phyloP scores from a whole-genome alignment of 805 yeast species.

The Cyberlindnera saturnus region DNA sequence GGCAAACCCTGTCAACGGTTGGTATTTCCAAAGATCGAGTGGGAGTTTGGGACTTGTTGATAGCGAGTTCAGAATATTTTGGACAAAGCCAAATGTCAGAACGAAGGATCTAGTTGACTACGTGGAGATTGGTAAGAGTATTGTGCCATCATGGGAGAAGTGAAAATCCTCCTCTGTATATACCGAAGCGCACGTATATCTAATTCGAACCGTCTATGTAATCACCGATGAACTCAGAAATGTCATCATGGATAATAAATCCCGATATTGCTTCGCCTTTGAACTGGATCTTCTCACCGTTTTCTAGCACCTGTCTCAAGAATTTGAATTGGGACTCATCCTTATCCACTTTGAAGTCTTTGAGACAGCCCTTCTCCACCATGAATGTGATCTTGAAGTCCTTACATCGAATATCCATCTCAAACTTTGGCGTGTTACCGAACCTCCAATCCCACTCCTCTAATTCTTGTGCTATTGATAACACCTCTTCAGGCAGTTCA shows the following conservation, averaged over 20 bases:
- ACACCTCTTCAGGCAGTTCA: slow-evolving; percentile 32
- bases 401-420: slow-evolving; percentile 37
- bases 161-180: neutral
- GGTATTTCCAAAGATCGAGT: slow-evolving; percentile 90
- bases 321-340: slow-evolving; percentile 30
- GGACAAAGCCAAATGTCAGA: slow-evolving; percentile 31
- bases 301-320: slow-evolving; percentile 24
- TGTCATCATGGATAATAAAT: slow-evolving; percentile 34
- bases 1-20: slow-evolving; percentile 87
- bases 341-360: slow-evolving; percentile 19
- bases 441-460: slow-evolving; percentile 67
- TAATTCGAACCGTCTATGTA: slow-evolving; percentile 38
- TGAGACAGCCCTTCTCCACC: slow-evolving; percentile 46
- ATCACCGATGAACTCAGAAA: slow-evolving; percentile 41
- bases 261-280: slow-evolving; percentile 41
- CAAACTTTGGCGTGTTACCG: slow-evolving; percentile 73
- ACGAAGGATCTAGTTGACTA: slow-evolving; percentile 40
- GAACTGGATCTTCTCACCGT: slow-evolving; percentile 29
- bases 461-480: slow-evolving; percentile 34
- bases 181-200: neutral
- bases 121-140: slow-evolving; percentile 45
- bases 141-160: slow-evolving; percentile 46
- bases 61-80: slow-evolving; percentile 36
- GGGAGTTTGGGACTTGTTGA: slow-evolving; percentile 53
- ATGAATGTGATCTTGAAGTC: slow-evolving; percentile 30